phyloP scores from a whole-genome alignment of 1,284 basidiomycete species.

The Cryptococcus hybrid region DNA sequence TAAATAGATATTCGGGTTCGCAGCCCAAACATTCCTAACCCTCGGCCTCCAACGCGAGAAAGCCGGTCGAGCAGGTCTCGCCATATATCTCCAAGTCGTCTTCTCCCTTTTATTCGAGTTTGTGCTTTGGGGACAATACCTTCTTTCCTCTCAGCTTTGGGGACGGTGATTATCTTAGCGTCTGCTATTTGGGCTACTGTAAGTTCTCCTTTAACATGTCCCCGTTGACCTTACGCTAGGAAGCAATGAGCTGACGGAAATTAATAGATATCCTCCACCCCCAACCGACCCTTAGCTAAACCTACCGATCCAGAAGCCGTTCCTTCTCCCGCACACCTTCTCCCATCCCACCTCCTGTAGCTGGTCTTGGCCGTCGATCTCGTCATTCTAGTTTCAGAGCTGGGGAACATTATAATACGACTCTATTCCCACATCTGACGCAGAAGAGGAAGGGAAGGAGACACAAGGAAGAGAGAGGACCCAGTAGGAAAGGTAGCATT shows the following conservation, averaged over 20 bases:
- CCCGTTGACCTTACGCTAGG: not conserved
- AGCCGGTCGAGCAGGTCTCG: constrained; percentile 48
- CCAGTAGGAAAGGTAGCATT: too few relatives aligned
- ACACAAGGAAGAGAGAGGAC: too few relatives aligned
- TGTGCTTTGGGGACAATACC: constrained; percentile 42
- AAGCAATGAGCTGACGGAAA: not conserved
- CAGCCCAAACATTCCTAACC: constrained; percentile 56
- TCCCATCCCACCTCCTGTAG: constrained; percentile 18
- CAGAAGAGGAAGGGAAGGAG: too few relatives aligned
- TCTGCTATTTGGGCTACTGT: constrained; percentile 48
- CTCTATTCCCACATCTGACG: not conserved
- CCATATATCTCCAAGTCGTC: constrained; percentile 48
- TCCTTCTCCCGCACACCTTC: constrained; percentile 33
- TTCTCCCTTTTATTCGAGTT: constrained; percentile 48
- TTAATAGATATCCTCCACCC: constrained; percentile 15
- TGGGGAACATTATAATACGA: constrained; percentile 15
- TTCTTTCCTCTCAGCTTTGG: constrained; percentile 40
- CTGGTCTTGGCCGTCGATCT: not conserved
- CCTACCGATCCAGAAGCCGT: constrained; percentile 23
- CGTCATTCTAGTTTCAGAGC: constrained; percentile 6
- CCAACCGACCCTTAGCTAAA: constrained; percentile 8
- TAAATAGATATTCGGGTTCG: constrained; percentile 57
- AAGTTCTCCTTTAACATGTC: constrained; percentile 13
- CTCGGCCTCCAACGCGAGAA: constrained; percentile 49
- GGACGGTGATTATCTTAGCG: constrained; percentile 43